Conservation (phyloP, 2,329 filamentous ascomycete genomes). For the Pseudogymnoascus sp. region DNA sequence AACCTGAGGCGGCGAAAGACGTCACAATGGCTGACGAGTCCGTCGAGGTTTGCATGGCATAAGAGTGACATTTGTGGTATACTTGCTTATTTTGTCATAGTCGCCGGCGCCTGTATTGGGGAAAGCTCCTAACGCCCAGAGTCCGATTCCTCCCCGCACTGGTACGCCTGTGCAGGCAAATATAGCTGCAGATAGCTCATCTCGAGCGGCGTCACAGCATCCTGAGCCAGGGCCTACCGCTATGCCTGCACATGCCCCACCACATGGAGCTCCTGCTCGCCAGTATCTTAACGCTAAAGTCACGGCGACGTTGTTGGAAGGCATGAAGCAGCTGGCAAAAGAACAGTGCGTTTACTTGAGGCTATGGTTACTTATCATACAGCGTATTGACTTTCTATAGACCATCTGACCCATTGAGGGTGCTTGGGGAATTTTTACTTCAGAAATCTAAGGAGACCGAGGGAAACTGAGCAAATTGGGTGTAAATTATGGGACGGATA, state of each 20-base stretch:
- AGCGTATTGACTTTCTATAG: conserved; percentile 29
- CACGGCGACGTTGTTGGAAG: conserved; percentile 59
- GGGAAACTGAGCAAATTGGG: conserved; percentile 17
- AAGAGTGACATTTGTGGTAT: not conserved
- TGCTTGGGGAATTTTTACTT: conserved; percentile 62
- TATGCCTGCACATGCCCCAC: conserved; percentile 51
- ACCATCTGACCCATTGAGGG: conserved; percentile 58
- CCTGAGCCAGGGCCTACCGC: conserved; percentile 40
- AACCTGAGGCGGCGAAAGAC: not conserved
- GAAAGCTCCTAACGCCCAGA: conserved; percentile 19
- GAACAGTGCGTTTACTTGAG: conserved; percentile 50
- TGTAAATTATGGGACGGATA: not conserved
- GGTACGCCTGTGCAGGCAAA: conserved; percentile 39
- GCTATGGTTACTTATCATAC: not conserved
- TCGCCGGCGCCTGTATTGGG: conserved; percentile 19
- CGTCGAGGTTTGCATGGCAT: not conserved
- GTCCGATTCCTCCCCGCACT: conserved; percentile 30
- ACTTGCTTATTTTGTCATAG: conserved; percentile 10
- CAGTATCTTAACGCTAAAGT: conserved; percentile 66
- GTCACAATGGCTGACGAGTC: not conserved
- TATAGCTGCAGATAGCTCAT: conserved; percentile 34
- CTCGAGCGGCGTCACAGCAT: conserved; percentile 48
- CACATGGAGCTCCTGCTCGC: conserved; percentile 60
- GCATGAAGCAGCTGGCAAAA: conserved; percentile 64
- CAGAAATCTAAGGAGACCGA: conserved; percentile 60